These are phyloP conservation scores for Sinapis alba DNA, from an alignment of 441 rosid species.

Conservation along the genomic window DNA sequence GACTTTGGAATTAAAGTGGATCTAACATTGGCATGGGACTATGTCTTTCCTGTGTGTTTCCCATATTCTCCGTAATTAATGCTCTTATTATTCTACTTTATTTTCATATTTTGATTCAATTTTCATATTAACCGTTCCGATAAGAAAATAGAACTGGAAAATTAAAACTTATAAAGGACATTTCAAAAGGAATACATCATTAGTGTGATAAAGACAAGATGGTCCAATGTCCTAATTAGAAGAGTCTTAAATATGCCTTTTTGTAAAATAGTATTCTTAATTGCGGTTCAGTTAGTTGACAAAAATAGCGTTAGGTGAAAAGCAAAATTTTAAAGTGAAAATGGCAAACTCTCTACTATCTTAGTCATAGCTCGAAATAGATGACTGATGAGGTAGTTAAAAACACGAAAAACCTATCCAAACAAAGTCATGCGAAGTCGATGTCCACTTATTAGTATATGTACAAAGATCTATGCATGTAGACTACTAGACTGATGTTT, in stretches of 20 bases:
- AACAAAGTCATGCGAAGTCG: slow-evolving; percentile 34
- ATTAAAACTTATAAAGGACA: not conserved
- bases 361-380: slow-evolving; percentile 21
- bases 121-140: not conserved
- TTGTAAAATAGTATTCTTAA: not conserved
- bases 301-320: slow-evolving; percentile 9
- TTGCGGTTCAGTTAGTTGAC: slow-evolving; percentile 17
- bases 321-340: not conserved
- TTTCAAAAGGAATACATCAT: not conserved
- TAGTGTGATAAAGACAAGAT: too few relatives aligned
- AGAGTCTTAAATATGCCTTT: not conserved
- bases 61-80: slow-evolving; percentile 8
- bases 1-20: slow-evolving; percentile 21
- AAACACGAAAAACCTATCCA: slow-evolving; percentile 22
- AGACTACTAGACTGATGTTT: slow-evolving; percentile 20
- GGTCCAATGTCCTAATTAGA: not conserved
- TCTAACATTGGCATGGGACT: slow-evolving; percentile 35
- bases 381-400: slow-evolving; percentile 31
- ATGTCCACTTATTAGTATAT: slow-evolving; percentile 19
- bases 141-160: not conserved
- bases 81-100: not conserved
- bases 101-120: not conserved
- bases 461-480: slow-evolving; percentile 7
- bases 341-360: slow-evolving; percentile 16
- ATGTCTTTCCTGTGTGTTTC: slow-evolving; percentile 32